These are phyloP conservation scores for Strobilomyces echinocephalus DNA, from an alignment of 768 basidiomycete genomes.

Conservation along the genomic window DNA sequence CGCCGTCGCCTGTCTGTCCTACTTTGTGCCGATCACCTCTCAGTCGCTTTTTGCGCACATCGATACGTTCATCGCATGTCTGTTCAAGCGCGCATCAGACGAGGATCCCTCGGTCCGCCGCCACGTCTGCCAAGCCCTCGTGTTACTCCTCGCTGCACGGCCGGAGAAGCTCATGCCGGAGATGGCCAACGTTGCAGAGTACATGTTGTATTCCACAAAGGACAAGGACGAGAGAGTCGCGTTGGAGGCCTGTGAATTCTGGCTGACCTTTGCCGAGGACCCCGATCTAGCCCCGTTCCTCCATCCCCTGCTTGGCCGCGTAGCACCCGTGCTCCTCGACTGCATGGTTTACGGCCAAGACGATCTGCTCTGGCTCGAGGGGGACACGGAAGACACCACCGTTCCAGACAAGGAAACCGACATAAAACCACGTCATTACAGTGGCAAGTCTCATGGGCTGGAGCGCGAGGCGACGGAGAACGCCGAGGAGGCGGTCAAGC, in stretches of 20 bases:
- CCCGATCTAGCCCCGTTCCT: constrained; percentile 80
- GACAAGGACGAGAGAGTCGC: constrained; percentile 96
- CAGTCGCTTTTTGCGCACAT: constrained; percentile 89
- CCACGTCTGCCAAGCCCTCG: constrained; percentile 93
- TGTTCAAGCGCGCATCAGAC: constrained; percentile 95
- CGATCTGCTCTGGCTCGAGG: constrained; percentile 92
- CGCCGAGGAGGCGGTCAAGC: constrained; percentile 35
- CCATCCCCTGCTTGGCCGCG: constrained; percentile 81
- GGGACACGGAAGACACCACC: constrained; percentile 80
- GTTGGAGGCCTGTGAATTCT: constrained; percentile 98
- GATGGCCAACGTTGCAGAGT: constrained; percentile 92
- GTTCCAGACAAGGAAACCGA: constrained; percentile 94
- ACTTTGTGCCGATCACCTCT: constrained; percentile 83
- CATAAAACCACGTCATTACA: constrained; percentile 94
- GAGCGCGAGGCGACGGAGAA: constrained; percentile 58
- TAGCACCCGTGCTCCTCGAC: constrained; percentile 91
- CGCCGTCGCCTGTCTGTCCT: constrained; percentile 90
- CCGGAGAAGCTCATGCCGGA: constrained; percentile 97
- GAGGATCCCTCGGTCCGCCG: constrained; percentile 90
- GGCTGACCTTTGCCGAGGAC: constrained; percentile 98
- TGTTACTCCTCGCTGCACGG: constrained; percentile 84
- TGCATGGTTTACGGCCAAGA: constrained; percentile 98
- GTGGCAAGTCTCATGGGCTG: constrained; percentile 76
- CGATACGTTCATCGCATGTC: constrained; percentile 86
- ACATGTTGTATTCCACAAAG: constrained; percentile 97